Evolutionary conservation across 305 asterid genomes (phyloP), one percentile per base, ranked within the genome.

Genomic region (Euphrasia arctica): DNA sequence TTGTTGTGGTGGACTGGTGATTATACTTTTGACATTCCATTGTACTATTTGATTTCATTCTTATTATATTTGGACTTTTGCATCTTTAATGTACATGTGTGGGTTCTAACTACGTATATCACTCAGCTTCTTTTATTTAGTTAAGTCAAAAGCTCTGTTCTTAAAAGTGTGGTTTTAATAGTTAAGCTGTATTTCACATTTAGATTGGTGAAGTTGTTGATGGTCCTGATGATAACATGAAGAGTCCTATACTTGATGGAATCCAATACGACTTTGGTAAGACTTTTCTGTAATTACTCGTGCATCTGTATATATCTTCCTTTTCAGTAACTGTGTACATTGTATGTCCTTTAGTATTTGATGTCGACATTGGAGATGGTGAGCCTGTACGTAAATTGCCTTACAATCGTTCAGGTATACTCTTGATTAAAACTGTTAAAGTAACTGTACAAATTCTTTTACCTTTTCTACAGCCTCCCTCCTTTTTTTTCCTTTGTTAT

Each of bases 351-450:
- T 65, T 89, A 93, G 98, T 93, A 51, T 93, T 93, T 65, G 98
- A 93, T 78, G 98, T 90, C 57, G 98, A 93, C 77, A 90, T 93
- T 80, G 97, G 95, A 74, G 98, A 93, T 78, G 98, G 98, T 71
- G 96, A 84, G 72, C 97, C 97, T 66, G 65, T 82, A 13, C 98
- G 98, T 41, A 93, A 88, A 80, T 74, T 93, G 75, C 98, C 98
- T 0, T 93, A 80, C 79, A 93, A 90, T 70, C 91, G 85, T 47
- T 83, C 96, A 81, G 98, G 98, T 93, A 78, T 65, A 66, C 45
- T 69, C 54, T 65, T 73, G 18, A 34, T 47, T 22, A 22, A 18
- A 31, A 18, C 22, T 18, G 1, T 18, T 18, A 18, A 45, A 25
- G 48, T 10, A 58, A 48, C 61, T 64, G 10, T 63, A 49, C 25